These are phyloP conservation scores for Vaccinium darrowii DNA, from an alignment of 148 eudicot species.

Conservation along the genomic window DNA sequence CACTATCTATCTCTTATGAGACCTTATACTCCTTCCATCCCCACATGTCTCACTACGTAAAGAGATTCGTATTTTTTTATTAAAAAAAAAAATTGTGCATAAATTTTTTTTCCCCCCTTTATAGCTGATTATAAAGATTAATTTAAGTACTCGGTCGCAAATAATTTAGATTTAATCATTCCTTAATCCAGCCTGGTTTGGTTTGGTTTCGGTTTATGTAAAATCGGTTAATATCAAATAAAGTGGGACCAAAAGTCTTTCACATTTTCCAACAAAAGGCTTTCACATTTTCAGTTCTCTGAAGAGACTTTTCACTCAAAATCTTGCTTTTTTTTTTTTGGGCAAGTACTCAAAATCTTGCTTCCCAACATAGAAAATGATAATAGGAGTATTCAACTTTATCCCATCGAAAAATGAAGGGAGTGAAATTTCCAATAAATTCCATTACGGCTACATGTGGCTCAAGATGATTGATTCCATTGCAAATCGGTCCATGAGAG, in stretches of 20 bases:
- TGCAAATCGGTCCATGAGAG: background rate
- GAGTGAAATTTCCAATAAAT: background rate
- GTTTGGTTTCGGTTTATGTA: no score
- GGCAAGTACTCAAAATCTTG: background rate
- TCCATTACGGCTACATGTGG: background rate
- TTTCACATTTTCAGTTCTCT: background rate
- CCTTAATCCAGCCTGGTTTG: no score
- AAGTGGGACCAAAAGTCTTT: background rate
- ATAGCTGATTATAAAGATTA: no score
- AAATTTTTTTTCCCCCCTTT: no score
- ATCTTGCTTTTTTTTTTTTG: no score
- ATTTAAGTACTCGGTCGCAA: no score
- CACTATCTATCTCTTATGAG: background rate
- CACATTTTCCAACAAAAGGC: background rate
- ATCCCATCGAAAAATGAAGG: background rate
- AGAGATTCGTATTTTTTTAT: no score
- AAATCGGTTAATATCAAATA: no score
- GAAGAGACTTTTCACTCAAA: background rate
- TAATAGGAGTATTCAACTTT: background rate
- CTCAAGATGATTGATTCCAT: background rate
- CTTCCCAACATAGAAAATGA: background rate
- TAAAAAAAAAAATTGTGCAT: no score
- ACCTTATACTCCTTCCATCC: background rate
- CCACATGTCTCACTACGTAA: no score
- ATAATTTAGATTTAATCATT: no score